phyloP scores from a whole-genome alignment of 169 alveolate species.

The Eimeria necatrix region DNA sequence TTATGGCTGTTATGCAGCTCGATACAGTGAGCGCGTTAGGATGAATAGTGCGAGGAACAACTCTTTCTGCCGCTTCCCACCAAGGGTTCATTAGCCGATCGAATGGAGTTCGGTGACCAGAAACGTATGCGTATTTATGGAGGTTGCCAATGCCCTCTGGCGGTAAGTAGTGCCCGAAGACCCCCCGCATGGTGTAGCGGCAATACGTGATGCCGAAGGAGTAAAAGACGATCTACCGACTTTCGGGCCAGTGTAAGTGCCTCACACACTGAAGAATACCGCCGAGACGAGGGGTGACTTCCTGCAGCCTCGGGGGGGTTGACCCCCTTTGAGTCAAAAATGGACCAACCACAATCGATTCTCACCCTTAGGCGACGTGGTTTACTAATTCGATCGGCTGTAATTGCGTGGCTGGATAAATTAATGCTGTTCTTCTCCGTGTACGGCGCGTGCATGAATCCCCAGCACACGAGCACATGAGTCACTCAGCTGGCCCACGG shows the following conservation, averaged over 20 bases:
- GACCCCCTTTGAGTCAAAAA: background rate
- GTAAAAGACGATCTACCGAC: no score
- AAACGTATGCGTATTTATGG: constrained; percentile 67
- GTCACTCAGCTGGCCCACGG: background rate
- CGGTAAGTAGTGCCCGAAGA: constrained; percentile 76
- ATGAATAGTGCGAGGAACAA: constrained; percentile 60
- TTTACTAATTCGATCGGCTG: no score
- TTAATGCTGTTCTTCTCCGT: background rate
- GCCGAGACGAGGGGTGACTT: background rate
- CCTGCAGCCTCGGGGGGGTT: background rate
- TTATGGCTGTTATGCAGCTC: constrained; percentile 57
- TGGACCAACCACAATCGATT: no score
- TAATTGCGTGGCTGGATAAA: no score
- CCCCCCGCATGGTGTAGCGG: constrained; percentile 48
- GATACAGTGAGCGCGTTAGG: constrained; percentile 75
- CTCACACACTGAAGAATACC: background rate
- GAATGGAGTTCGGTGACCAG: constrained; percentile 78
- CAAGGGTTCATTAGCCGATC: constrained; percentile 75
- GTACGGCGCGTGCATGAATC: background rate
- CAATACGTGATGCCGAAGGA: background rate
- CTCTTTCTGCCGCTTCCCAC: constrained; percentile 75
- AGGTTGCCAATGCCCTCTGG: constrained; percentile 70
- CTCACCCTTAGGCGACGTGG: no score
- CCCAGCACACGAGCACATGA: constrained; percentile 22
- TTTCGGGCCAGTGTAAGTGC: background rate